Evolutionary conservation across 306 rosid genomes (phyloP), one percentile per base, ranked within the genome.

Genomic region (Gastrolobium villosum): DNA sequence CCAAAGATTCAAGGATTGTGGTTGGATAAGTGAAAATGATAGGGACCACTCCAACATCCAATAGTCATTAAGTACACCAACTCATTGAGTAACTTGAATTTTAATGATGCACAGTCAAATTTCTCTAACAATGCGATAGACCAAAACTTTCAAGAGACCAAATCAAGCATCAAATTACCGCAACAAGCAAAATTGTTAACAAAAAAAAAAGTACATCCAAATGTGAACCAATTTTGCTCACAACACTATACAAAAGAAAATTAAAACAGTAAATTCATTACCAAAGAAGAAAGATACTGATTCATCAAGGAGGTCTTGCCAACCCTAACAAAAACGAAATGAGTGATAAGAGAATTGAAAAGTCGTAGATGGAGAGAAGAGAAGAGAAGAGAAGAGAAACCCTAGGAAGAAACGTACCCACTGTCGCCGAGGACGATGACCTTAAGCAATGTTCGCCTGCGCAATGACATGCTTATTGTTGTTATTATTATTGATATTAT

Each of bases 301-400:
- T 93, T 93, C 98, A 93, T 93, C 93, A 91, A 87, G 48, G 98
- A 91, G 65, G 98, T 93, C 89, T 93, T 93, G 65, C 98, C 98
- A 44, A 91, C 98, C 90, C 98, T 93, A 83, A 65, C 20, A 87
- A 70, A 14, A 13, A 88, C 39, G 5, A 14, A 78, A 66, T 8
- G 15, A 31, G 11, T 6, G 13, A 57, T 3, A 44, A 43, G 14
- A 20, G 2, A 41, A 26, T 0, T 2, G 20, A 3, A 11, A 34
- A 13, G 6, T 15, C 9, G 32, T 6, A 2, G 7, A 1, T 4
- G 34, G 31, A 52, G 35, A 20, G 10, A 9, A 4, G 7, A 2
- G 1, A 4, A 50, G 5, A 1, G 5, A 70, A 57, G 48, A 63
- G 10, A 45, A 59, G 8, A 56, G 69, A 81, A 87, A 86, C 84